These are phyloP conservation scores for Ehretia macrophylla DNA, from an alignment of 257 asterid species.

Conservation along the genomic window DNA sequence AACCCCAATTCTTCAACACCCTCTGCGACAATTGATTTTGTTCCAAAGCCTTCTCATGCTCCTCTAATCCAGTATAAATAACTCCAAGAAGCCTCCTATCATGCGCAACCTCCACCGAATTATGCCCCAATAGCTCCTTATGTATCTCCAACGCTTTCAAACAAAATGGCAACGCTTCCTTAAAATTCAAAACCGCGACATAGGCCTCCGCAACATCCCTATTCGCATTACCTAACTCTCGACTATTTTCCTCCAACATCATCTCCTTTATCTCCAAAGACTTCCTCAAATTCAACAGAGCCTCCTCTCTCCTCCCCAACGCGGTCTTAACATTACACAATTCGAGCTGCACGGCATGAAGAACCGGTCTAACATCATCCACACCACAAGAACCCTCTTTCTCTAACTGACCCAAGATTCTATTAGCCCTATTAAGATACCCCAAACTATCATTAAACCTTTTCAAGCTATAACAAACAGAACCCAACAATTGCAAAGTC, in stretches of 20 bases:
- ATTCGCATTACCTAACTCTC: constrained; percentile 81
- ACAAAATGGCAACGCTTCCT: constrained; percentile 73
- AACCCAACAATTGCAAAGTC: constrained; percentile 85
- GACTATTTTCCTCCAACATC: constrained; percentile 57
- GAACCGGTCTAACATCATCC: constrained; percentile 58
- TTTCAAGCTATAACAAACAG: constrained; percentile 52
- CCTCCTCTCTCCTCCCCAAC: constrained; percentile 90
- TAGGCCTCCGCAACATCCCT: constrained; percentile 86
- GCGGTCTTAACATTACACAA: constrained; percentile 85
- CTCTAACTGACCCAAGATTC: constrained; percentile 53
- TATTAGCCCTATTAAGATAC: constrained; percentile 74
- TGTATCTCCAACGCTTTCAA: constrained; percentile 83
- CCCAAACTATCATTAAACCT: constrained; percentile 85
- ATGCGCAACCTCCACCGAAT: constrained; percentile 84
- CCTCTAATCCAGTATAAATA: constrained; percentile 78
- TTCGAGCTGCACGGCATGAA: constrained; percentile 70
- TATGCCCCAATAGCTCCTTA: constrained; percentile 50
- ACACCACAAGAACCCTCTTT: constrained; percentile 35
- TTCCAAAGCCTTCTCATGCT: constrained; percentile 76
- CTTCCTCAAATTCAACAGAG: constrained; percentile 66
- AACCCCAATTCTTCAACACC: constrained; percentile 88
- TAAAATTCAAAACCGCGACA: constrained; percentile 67
- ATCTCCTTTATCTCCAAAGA: constrained; percentile 75
- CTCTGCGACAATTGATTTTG: constrained; percentile 74
- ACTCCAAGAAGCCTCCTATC: constrained; percentile 88